Conservation (phyloP, 2,329 filamentous ascomycete genomes). For the Pyrenophora seminiperda region DNA sequence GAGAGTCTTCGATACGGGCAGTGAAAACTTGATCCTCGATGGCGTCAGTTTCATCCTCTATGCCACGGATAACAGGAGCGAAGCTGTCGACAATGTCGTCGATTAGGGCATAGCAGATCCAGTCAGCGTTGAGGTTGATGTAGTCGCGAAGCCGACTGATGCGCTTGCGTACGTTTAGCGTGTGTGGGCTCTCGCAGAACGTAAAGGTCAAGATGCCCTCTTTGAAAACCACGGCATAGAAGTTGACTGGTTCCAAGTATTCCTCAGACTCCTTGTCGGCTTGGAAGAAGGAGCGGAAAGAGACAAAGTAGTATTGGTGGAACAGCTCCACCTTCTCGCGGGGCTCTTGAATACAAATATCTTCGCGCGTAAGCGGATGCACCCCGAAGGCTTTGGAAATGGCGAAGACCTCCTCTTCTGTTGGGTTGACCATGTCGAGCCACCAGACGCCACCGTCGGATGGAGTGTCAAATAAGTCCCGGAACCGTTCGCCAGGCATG, state of each 20-base stretch:
- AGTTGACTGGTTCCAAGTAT: conserved; percentile 92
- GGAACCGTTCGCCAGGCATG: conserved; percentile 85
- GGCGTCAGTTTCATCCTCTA: conserved; percentile 85
- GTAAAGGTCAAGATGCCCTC: conserved; percentile 95
- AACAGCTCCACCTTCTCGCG: conserved; percentile 99
- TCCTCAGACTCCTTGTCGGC: conserved; percentile 77
- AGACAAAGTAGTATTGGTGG: conserved; percentile 96
- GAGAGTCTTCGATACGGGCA: conserved; percentile 86
- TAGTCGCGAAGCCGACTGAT: conserved; percentile 95
- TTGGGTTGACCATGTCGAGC: conserved; percentile 91
- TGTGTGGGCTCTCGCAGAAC: conserved; percentile 85
- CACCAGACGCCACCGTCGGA: conserved; percentile 90
- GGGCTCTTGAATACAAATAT: conserved; percentile 92
- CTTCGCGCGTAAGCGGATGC: conserved; percentile 92
- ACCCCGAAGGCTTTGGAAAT: conserved; percentile 95
- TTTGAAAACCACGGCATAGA: conserved; percentile 95
- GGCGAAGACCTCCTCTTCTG: conserved; percentile 82
- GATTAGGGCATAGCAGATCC: conserved; percentile 98
- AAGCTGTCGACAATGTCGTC: conserved; percentile 98
- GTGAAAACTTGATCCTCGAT: conserved; percentile 97
- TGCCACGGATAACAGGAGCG: conserved; percentile 82
- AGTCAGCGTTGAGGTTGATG: conserved; percentile 91
- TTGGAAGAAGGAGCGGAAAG: conserved; percentile 91
- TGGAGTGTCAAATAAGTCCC: conserved; percentile 78
- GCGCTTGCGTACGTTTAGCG: conserved; percentile 84